Conservation (phyloP, 805 yeast species). For the Cyberlindnera suaveolens region DNA sequence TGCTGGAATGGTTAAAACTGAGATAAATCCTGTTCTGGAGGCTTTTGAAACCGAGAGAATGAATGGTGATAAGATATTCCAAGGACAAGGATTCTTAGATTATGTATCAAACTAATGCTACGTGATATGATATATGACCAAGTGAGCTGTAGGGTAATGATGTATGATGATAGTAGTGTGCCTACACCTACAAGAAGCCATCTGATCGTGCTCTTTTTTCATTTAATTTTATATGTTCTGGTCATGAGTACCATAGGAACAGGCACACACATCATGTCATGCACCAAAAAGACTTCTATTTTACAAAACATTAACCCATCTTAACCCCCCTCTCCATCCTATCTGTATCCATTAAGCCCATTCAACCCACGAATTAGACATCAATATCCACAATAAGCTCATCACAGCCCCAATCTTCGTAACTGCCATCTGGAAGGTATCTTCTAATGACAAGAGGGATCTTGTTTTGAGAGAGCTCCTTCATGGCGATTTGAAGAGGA, state of each 20-base stretch:
- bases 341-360: not conserved
- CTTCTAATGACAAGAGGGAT: constrained; percentile 94
- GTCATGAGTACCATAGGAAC: no score
- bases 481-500: constrained; percentile 95
- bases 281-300: not conserved
- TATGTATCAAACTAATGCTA: constrained; percentile 8
- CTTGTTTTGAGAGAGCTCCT: constrained; percentile 89
- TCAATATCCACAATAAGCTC: constrained; percentile 82
- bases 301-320: not conserved
- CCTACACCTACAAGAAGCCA: not conserved
- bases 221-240: not conserved
- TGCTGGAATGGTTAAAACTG: constrained; percentile 32
- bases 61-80: constrained; percentile 52
- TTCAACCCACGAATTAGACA: constrained; percentile 25
- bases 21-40: constrained; percentile 45
- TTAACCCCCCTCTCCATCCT: not conserved
- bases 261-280: not conserved
- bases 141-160: no score
- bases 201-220: not conserved
- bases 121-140: not conserved
- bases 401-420: constrained; percentile 98
- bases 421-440: constrained; percentile 93
- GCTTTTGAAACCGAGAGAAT: constrained; percentile 49
- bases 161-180: no score
- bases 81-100: constrained; percentile 59